Percentiles rank a stretch among this genome's conserved stretches.
Conservation (phyloP, 208 protist species). For the Leishmania lainsoni region DNA sequence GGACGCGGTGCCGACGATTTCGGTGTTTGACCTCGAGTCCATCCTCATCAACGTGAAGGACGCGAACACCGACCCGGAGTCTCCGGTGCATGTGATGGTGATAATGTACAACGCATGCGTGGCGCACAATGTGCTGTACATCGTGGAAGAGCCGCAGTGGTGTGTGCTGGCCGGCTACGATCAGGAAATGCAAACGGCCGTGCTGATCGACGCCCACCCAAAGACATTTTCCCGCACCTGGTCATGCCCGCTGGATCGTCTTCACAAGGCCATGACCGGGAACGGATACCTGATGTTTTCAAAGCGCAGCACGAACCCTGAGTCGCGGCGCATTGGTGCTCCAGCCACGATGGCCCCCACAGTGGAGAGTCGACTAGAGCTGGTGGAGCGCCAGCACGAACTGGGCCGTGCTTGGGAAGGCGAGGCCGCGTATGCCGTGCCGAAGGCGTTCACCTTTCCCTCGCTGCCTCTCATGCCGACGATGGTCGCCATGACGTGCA, state of each 20-base stretch:
- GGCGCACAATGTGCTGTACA: conserved; percentile 88
- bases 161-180: conserved; percentile 89
- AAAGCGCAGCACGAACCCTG: conserved; percentile 30
- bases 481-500: conserved; percentile 80
- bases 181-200: conserved; percentile 78
- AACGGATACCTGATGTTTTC: conserved; percentile 88
- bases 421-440: conserved; percentile 10
- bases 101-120: conserved; percentile 91
- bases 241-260: conserved; percentile 81
- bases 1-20: conserved; percentile 89
- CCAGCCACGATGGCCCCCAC: conserved; percentile 54
- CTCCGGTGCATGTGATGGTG: conserved; percentile 79
- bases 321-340: conserved; percentile 50
- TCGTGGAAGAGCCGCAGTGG: conserved; percentile 78
- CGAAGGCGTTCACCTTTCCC: conserved; percentile 62
- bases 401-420: conserved; percentile 27
- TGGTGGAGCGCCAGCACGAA: conserved; percentile 60
- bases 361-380: conserved; percentile 64
- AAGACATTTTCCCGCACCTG: conserved; percentile 87
- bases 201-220: conserved; percentile 84
- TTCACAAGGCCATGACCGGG: conserved; percentile 89
- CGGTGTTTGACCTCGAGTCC: conserved; percentile 85
- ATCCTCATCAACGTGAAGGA: conserved; percentile 80
- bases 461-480: conserved; percentile 73
- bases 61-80: conserved; percentile 75